A percentile compares a stretch with the other conserved stretches of the same genome.
phyloP scores from a whole-genome alignment of 208 protist genomes.

The Acanthamoeba sp. region DNA sequence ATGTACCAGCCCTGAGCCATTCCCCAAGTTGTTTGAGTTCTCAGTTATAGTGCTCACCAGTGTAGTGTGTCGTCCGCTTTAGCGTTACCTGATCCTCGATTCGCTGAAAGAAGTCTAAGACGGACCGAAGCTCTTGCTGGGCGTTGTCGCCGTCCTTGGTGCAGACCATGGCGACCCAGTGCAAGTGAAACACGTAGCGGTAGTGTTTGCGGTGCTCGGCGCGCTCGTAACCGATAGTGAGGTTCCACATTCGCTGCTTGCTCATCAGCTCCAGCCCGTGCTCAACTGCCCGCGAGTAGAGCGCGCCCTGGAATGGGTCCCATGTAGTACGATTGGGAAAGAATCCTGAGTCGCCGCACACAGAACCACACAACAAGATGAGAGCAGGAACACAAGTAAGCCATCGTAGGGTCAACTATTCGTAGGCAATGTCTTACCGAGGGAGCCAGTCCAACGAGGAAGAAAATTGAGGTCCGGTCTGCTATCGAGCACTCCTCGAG shows the following conservation, averaged over 20 bases:
- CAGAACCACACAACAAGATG: neutral
- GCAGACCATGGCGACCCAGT: constrained; percentile 33
- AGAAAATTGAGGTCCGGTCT: neutral
- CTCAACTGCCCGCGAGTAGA: neutral
- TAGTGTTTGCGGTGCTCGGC: neutral
- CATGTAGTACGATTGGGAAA: constrained; percentile 9
- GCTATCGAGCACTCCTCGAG: neutral
- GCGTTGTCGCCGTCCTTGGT: neutral
- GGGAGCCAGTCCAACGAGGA: neutral
- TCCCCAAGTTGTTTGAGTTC: neutral
- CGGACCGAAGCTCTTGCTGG: neutral
- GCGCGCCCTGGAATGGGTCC: neutral
- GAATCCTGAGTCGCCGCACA: neutral
- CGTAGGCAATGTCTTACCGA: neutral
- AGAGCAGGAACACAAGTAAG: neutral
- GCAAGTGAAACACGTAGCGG: constrained; percentile 32
- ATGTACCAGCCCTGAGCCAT: constrained; percentile 33
- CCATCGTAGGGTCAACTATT: neutral
- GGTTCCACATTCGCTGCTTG: constrained; percentile 42
- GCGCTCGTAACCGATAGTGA: constrained; percentile 26
- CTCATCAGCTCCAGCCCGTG: constrained; percentile 1
- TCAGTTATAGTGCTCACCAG: neutral
- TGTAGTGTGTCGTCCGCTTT: neutral
- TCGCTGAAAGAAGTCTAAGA: neutral
- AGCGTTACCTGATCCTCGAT: neutral